Evolutionary conservation across 2,329 filamentous ascomycete genomes (phyloP).

Genomic region (Cadophora gregata): DNA sequence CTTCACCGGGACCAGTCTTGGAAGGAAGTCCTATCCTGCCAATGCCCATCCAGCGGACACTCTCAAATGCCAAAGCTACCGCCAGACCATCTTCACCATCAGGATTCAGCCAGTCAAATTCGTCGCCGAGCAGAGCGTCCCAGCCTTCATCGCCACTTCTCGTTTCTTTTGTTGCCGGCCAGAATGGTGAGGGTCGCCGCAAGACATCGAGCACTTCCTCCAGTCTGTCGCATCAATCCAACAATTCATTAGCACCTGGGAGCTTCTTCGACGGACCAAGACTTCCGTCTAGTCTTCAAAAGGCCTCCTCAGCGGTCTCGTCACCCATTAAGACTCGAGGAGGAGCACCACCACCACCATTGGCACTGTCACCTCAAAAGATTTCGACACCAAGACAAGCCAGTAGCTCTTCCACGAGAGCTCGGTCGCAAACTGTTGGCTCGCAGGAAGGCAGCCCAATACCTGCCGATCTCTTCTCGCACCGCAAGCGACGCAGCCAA

Average conservation of each 20-base stretch:
- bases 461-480: constrained; percentile 69
- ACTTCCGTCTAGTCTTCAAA: constrained; percentile 63
- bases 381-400: constrained; percentile 63
- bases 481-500: constrained; percentile 91
- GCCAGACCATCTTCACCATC: constrained; percentile 89
- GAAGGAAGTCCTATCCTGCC: constrained; percentile 87
- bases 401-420: constrained; percentile 69
- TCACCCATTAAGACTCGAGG: constrained; percentile 64
- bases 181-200: constrained; percentile 76
- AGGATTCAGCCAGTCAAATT: constrained; percentile 76
- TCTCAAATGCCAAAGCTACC: constrained; percentile 80
- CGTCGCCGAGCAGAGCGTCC: constrained; percentile 86
- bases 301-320: constrained; percentile 57
- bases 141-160: constrained; percentile 88
- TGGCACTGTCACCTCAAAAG: constrained; percentile 69
- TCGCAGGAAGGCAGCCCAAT: constrained; percentile 88
- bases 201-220: constrained; percentile 94
- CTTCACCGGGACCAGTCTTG: constrained; percentile 70
- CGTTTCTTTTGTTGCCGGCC: constrained; percentile 92
- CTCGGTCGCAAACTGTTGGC: constrained; percentile 89
- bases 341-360: constrained; percentile 49
- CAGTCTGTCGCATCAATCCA: constrained; percentile 79
- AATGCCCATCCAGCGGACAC: constrained; percentile 78
- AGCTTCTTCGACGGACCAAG: constrained; percentile 76
- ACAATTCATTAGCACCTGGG: constrained; percentile 70